Evolutionary conservation across 345 rosid species (phyloP).

Genomic region (Populus ilicifolia): DNA sequence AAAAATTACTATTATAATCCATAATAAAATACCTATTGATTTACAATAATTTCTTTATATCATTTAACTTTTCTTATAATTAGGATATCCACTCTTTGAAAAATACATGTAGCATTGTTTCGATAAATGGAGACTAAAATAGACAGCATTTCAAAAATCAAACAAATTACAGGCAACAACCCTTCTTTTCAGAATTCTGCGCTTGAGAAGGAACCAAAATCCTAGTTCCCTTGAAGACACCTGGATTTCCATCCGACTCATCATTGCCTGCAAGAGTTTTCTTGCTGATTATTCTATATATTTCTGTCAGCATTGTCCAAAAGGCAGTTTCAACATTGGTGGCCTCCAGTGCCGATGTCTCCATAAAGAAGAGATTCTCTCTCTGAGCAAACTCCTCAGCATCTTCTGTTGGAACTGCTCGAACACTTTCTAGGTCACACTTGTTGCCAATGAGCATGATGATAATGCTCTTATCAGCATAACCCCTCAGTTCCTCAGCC

Average conservation of each 20-base stretch:
- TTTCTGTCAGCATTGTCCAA: slow-evolving; percentile 63
- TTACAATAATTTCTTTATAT: too few species aligned
- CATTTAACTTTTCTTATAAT: too few species aligned
- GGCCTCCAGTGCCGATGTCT: slow-evolving; percentile 78
- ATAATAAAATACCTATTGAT: too few species aligned
- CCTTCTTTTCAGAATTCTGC: slow-evolving; percentile 32
- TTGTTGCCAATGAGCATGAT: slow-evolving; percentile 82
- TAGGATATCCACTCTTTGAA: too few species aligned
- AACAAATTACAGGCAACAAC: slow-evolving; percentile 43
- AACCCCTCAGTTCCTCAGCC: slow-evolving; percentile 79
- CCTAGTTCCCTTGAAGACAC: slow-evolving; percentile 66
- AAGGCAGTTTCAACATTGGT: slow-evolving; percentile 80
- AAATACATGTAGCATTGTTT: background rate
- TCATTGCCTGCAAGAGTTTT: slow-evolving; percentile 56
- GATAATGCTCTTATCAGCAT: slow-evolving; percentile 76
- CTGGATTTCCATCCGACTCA: slow-evolving; percentile 37
- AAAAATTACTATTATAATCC: too few species aligned
- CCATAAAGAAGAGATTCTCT: slow-evolving; percentile 82
- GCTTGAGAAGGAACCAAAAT: slow-evolving; percentile 61
- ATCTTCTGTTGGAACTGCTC: slow-evolving; percentile 77
- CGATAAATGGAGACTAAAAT: background rate
- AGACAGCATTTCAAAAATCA: background rate
- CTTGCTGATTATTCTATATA: slow-evolving; percentile 69
- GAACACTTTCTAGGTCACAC: slow-evolving; percentile 63
- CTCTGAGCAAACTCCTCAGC: slow-evolving; percentile 83